These are phyloP conservation scores for Cucurbita argyrosperma DNA, from an alignment of 306 rosid genomes.

Conservation along the genomic window DNA sequence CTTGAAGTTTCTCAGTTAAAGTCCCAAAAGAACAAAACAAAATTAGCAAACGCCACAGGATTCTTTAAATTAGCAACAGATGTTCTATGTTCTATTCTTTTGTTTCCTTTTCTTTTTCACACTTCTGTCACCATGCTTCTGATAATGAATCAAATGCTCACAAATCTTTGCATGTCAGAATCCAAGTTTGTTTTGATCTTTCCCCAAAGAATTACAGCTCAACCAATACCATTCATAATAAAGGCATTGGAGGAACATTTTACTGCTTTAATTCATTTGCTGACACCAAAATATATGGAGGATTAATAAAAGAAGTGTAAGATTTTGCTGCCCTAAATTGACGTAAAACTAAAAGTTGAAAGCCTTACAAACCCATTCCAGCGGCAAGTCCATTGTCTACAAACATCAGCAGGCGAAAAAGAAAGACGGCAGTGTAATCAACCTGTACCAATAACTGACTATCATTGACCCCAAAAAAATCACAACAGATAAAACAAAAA, in stretches of 20 bases:
- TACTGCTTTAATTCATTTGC: neutral
- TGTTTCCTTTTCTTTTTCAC: neutral
- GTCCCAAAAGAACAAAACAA: neutral
- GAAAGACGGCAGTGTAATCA: constrained; percentile 79
- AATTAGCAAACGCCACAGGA: neutral
- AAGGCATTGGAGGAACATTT: neutral
- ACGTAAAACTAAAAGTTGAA: constrained; percentile 9
- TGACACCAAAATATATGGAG: neutral
- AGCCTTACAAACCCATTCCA: constrained; percentile 99
- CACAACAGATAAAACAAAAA: neutral
- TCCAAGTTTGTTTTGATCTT: neutral
- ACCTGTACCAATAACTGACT: constrained; percentile 33
- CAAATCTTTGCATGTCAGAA: neutral
- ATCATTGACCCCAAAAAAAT: neutral
- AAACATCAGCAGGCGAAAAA: constrained; percentile 89
- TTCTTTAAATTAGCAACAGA: neutral
- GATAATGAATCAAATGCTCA: neutral
- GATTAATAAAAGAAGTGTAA: neutral
- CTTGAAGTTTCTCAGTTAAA: neutral
- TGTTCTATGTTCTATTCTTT: neutral
- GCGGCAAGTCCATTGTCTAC: constrained; percentile 91
- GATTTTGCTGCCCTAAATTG: neutral
- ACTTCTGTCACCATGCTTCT: neutral
- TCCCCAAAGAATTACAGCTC: neutral
- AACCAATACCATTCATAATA: neutral